Conservation (phyloP, 108 stramenopile species). For the Discostella pseudostelligera region DNA sequence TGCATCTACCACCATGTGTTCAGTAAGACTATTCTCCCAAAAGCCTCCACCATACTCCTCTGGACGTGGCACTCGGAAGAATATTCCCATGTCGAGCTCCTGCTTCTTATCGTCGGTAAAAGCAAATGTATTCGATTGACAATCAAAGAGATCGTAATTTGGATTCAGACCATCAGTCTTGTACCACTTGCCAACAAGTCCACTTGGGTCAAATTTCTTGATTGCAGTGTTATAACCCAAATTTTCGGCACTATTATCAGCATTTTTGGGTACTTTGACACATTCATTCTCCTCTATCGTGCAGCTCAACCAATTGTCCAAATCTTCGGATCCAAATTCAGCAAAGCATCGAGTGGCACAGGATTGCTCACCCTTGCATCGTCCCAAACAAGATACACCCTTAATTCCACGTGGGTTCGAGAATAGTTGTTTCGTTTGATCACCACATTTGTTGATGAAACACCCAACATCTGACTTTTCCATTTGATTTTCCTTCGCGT, state of each 20-base stretch:
- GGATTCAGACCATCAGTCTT: constrained; percentile 92
- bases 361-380: constrained; percentile 91
- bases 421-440: constrained; percentile 71
- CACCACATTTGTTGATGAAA: constrained; percentile 79
- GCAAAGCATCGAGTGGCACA: constrained; percentile 88
- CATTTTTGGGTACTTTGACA: constrained; percentile 80
- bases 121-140: constrained; percentile 88
- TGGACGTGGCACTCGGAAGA: constrained; percentile 82
- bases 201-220: constrained; percentile 70
- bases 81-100: constrained; percentile 83
- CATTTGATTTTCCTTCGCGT: constrained; percentile 86
- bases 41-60: constrained; percentile 75
- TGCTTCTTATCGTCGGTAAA: constrained; percentile 42
- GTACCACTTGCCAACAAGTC: constrained; percentile 89
- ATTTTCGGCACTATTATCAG: constrained; percentile 77
- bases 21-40: constrained; percentile 86
- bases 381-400: constrained; percentile 81
- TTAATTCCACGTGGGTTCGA: constrained; percentile 88
- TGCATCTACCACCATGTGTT: constrained; percentile 86
- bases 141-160: constrained; percentile 94
- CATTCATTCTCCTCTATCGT: constrained; percentile 89
- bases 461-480: constrained; percentile 80
- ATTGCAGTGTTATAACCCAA: constrained; percentile 53
- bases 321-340: constrained; percentile 66
- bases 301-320: constrained; percentile 81